phyloP scores from a whole-genome alignment of 169 alveolate species.

The Toxoplasma gondii region DNA sequence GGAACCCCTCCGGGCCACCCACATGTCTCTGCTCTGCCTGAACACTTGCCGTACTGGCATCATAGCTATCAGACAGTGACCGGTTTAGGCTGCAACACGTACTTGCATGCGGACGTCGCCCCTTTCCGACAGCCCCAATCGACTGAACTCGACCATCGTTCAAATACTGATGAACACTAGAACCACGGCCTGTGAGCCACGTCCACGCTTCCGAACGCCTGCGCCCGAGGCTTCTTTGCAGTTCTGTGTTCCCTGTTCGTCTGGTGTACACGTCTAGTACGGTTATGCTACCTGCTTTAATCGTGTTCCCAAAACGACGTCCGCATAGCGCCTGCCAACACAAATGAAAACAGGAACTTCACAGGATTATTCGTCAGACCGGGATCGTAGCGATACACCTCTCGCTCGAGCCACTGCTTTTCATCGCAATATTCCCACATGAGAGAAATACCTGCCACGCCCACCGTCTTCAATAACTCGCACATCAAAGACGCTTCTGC shows the following conservation, averaged over 20 bases:
- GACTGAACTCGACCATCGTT: too few species aligned
- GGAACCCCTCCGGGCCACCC: too few species aligned
- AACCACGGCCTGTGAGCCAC: slow-evolving; percentile 29
- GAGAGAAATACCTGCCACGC: neutral
- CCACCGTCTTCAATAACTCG: neutral
- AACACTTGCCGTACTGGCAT: too few species aligned
- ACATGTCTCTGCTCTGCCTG: too few species aligned
- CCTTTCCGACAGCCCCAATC: too few species aligned
- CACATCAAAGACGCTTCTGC: too few species aligned
- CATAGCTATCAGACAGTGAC: too few species aligned
- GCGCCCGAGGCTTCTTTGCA: neutral
- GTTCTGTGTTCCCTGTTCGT: neutral
- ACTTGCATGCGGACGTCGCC: too few species aligned
- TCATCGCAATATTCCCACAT: neutral
- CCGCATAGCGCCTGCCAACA: slow-evolving; percentile 23
- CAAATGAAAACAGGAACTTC: neutral
- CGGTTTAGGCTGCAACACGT: too few species aligned
- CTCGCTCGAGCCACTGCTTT: neutral
- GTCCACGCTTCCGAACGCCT: neutral
- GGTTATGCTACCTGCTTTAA: slow-evolving; percentile 12
- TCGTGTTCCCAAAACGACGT: slow-evolving; percentile 7
- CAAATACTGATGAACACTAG: neutral
- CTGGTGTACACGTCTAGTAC: slow-evolving; percentile 30
- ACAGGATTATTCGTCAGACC: too few species aligned
- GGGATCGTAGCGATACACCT: too few species aligned